phyloP scores from a whole-genome alignment of 2,329 filamentous ascomycete species.

The Rhytidhysteron rufulum region DNA sequence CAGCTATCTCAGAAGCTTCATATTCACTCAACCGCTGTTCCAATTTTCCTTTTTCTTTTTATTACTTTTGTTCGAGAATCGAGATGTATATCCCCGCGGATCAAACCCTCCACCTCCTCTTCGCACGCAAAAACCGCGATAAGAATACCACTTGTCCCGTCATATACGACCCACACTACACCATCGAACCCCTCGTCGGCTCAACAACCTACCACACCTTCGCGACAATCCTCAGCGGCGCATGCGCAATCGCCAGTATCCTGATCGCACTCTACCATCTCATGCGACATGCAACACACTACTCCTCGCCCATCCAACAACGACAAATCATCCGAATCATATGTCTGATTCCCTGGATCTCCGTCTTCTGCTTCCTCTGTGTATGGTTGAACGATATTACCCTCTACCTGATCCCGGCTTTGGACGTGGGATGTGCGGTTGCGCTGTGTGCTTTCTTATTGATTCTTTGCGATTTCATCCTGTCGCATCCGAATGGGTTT shows the following conservation, averaged over 20 bases:
- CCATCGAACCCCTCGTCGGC: conserved; percentile 11
- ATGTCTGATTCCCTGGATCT: conserved; percentile 21
- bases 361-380: conserved; percentile 20
- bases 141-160: background rate
- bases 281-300: conserved; percentile 20
- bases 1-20: too few species aligned
- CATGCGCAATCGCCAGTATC: conserved; percentile 15
- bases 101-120: too few species aligned
- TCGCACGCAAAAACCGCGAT: too few species aligned
- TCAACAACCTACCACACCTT: conserved; percentile 21
- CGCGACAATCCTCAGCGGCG: conserved; percentile 18
- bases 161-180: background rate
- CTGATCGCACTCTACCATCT: conserved; percentile 14
- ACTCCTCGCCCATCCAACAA: conserved; percentile 25
- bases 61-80: too few species aligned
- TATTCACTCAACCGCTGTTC: too few species aligned
- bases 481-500: conserved; percentile 21
- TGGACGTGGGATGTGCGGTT: conserved; percentile 26
- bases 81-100: too few species aligned
- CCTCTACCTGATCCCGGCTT: conserved; percentile 15
- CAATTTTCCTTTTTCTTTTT: too few species aligned
- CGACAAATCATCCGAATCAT: conserved; percentile 26
- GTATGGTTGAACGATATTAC: conserved; percentile 17
- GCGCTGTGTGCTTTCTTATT: conserved; percentile 26
- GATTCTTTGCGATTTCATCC: conserved; percentile 28